Conservation (phyloP, 2,329 filamentous ascomycete genomes). For the Aspergillus flavus region DNA sequence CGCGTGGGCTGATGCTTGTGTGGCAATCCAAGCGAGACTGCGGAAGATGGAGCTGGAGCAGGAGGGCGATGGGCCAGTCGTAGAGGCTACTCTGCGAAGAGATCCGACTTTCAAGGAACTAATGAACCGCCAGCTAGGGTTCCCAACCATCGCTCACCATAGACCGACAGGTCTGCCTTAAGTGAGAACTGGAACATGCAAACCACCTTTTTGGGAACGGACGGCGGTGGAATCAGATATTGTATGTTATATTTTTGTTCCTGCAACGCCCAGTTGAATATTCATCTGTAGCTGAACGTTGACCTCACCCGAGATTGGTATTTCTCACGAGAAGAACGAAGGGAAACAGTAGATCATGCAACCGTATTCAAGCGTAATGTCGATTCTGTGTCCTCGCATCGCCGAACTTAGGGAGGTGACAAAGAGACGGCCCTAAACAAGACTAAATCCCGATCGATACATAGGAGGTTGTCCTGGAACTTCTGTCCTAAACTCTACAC, state of each 20-base stretch:
- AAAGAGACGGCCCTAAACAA: conserved; percentile 17
- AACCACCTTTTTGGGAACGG: neutral
- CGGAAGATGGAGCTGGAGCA: conserved; percentile 39
- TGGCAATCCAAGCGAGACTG: conserved; percentile 36
- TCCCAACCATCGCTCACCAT: conserved; percentile 34
- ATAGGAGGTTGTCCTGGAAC: conserved; percentile 25
- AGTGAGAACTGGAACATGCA: neutral
- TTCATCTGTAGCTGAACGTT: neutral
- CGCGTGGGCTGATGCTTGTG: conserved; percentile 46
- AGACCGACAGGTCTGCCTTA: conserved; percentile 26
- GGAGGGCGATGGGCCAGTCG: conserved; percentile 10
- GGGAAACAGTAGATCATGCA: neutral
- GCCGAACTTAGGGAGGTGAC: neutral
- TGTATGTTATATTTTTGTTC: neutral
- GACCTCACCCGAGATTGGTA: neutral
- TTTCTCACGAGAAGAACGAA: neutral
- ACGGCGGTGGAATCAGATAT: neutral
- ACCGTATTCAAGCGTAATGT: neutral
- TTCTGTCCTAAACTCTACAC: conserved; percentile 25
- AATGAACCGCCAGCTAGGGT: conserved; percentile 28
- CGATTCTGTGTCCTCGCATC: neutral
- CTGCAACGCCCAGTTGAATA: neutral
- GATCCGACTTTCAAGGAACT: conserved; percentile 27
- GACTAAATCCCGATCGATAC: conserved; percentile 28
- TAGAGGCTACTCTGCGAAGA: conserved; percentile 10